Percentiles rank a stretch among this genome's conserved stretches.
Evolutionary conservation across 768 basidiomycete species (phyloP).

Genomic region (Scleroderma bovista): DNA sequence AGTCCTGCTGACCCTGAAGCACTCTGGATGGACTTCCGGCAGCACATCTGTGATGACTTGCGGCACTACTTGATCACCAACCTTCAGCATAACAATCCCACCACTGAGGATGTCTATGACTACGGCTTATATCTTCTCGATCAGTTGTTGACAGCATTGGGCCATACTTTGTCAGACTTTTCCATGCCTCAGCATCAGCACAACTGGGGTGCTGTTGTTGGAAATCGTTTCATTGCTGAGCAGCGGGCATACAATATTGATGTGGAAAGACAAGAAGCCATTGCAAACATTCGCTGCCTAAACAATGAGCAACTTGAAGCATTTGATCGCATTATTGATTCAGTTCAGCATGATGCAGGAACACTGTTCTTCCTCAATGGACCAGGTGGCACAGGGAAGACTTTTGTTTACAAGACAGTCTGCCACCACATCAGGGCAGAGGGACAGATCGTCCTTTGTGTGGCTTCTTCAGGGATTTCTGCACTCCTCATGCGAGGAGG

Average conservation of each 20-base stretch:
- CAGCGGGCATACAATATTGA: constrained; percentile 5
- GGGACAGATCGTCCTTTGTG: constrained; percentile 37
- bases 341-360: constrained; percentile 15
- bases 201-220: constrained; percentile 13
- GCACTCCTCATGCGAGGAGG: constrained; percentile 38
- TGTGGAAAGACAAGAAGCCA: constrained; percentile 3
- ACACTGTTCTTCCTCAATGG: constrained; percentile 36
- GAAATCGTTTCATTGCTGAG: constrained; percentile 7
- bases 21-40: constrained; percentile 33
- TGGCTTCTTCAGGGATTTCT: constrained; percentile 45
- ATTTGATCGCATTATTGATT: constrained; percentile 22
- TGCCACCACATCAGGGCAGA: constrained; percentile 21
- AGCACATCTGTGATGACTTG: constrained; percentile 40
- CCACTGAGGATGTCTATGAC: constrained; percentile 31
- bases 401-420: constrained; percentile 36
- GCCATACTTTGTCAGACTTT: constrained; percentile 9
- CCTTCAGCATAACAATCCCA: constrained; percentile 10
- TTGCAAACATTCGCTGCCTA: constrained; percentile 8
- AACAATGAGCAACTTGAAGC: constrained; percentile 27
- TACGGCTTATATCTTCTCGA: constrained; percentile 40
- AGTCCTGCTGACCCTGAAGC: constrained; percentile 25
- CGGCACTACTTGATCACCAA: constrained; percentile 8
- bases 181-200: constrained; percentile 8
- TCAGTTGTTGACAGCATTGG: constrained; percentile 8
- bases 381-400: constrained; percentile 41